Evolutionary conservation across 495 filamentous ascomycete species (phyloP), one percentile per base, ranked within the genome.

Genomic region (Neurospora terricola): DNA sequence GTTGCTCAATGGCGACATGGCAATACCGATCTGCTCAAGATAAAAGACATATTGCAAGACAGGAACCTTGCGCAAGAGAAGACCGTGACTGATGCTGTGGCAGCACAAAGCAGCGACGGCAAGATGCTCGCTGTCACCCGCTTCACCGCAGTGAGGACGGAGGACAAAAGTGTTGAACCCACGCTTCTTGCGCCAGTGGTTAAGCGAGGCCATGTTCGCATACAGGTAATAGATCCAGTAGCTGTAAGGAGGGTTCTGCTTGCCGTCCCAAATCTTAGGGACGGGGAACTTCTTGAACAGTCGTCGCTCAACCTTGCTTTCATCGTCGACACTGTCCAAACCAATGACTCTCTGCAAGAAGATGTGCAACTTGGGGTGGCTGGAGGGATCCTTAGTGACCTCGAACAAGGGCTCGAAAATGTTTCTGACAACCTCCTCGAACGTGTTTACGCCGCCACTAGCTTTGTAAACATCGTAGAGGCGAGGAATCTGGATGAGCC

Each of bases 151-250:
- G 81, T 99, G 96, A 21, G 96, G 96, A 30, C 96, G 90, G 36
- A 99, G 86, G 38, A 97, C 84, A 80, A 99, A 98, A 0, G 95
- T 98, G 79, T 97, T 98, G 86, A 98, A 98, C 5, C 94, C 93
- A 30, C 94, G 90, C 74, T 90, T 90, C 77, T 95, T 95, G 18
- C 96, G 89, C 92, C 91, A 97, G 69, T 89, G 86, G 80, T 99
- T 99, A 76, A 99, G 87, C 16, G 96, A 97, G 1, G 92, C 88
- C 80, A 97, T 93, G 80, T 99, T 99, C 48, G 96, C 89, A 78
- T 94, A 99, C 71, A 99, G 88, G 79, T 97, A 94, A 83, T 98
- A 99, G 75, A 99, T 90, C 96, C 96, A 99, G 82, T 99, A 98
- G 80, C 91, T 98, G 83, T 99, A 99, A 2, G 96, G 96, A 34